Evolutionary conservation across 1,139 yeast genomes (phyloP), one percentile per base, ranked within the genome.

Genomic region (Yamadazyma epiphylla): DNA sequence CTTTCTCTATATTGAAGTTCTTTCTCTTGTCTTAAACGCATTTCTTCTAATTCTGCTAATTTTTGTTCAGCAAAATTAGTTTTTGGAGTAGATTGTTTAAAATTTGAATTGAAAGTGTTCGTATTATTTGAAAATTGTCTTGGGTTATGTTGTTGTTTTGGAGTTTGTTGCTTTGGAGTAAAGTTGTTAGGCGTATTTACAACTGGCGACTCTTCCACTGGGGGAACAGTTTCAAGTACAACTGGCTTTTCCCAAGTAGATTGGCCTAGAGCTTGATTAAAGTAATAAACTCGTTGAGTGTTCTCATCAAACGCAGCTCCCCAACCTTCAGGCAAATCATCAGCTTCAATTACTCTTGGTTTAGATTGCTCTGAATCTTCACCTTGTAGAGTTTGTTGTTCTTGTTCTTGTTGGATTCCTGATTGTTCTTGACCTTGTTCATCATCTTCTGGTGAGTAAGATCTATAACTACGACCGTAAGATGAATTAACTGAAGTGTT

Each of bases 191-290:
- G n/a, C n/a, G n/a, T n/a, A n/a, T n/a, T n/a, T n/a, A n/a, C n/a
- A n/a, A n/a, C n/a, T n/a, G n/a, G n/a, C n/a, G n/a, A n/a, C n/a
- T n/a, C n/a, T n/a, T n/a, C n/a, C n/a, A n/a, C n/a, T n/a, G n/a
- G n/a, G n/a, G n/a, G n/a, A n/a, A n/a, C n/a, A n/a, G n/a, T 10
- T 15, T 29, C 35, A 5, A 23, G 29, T 32, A 46, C 49, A 24
- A 25, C 38, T 5, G 43, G 42, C 23, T 45, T 49, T 23, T 74
- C 80, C 89, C 91, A 82, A 31, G 69, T 70, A 1, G 80, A 69
- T 12, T 58, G 43, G 26, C 64, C 61, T 22, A 60, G 53, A n/a
- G 51, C 62, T 24, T 70, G 54, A 48, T 81, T 73, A 55, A 62
- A 80, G 50, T 74, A 82, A 50, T 80, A 82, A 7, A 49, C 49